Evolutionary conservation across 805 yeast genomes (phyloP).

Genomic region (Schizosaccharomyces octosporus): DNA sequence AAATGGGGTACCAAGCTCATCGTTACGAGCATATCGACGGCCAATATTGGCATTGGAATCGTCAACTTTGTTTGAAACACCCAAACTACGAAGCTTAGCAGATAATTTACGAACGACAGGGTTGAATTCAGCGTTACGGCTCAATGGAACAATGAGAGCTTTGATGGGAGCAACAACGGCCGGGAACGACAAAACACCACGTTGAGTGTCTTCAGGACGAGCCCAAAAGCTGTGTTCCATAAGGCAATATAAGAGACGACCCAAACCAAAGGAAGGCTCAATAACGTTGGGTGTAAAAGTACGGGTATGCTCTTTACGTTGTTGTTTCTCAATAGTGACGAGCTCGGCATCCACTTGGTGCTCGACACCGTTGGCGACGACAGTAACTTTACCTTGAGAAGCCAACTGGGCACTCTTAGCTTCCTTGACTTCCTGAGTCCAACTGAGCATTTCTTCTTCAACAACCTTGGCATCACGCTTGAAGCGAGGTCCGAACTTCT

Average conservation of each 20-base stretch:
- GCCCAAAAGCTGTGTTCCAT: slow-evolving; percentile 91
- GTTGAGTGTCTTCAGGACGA: slow-evolving; percentile 70
- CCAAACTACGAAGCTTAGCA: slow-evolving; percentile 43
- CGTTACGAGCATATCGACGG: slow-evolving; percentile 92
- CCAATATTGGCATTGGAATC: slow-evolving; percentile 95
- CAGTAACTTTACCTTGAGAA: slow-evolving; percentile 35
- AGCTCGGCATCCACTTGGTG: slow-evolving; percentile 53
- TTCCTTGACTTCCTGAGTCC: slow-evolving; percentile 71
- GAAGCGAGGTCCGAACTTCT: slow-evolving; percentile 92
- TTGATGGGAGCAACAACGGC: slow-evolving; percentile 95
- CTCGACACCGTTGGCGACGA: slow-evolving; percentile 41
- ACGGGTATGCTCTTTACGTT: slow-evolving; percentile 24
- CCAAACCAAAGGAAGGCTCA: slow-evolving; percentile 98
- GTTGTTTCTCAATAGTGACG: slow-evolving; percentile 43
- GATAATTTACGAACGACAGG: slow-evolving; percentile 54
- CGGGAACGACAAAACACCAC: slow-evolving; percentile 77
- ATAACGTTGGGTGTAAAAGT: slow-evolving; percentile 93
- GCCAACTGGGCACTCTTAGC: slow-evolving; percentile 44
- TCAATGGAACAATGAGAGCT: slow-evolving; percentile 82
- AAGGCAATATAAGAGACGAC: slow-evolving; percentile 78
- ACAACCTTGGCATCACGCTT: slow-evolving; percentile 90
- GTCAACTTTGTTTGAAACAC: slow-evolving; percentile 85
- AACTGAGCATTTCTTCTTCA: slow-evolving; percentile 47
- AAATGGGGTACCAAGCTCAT: slow-evolving; percentile 95
- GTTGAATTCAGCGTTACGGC: slow-evolving; percentile 53